A percentile compares a stretch with the other conserved stretches of the same genome.
These are phyloP conservation scores for Syzygium oleosum DNA, from an alignment of 345 rosid genomes.

Conservation along the genomic window DNA sequence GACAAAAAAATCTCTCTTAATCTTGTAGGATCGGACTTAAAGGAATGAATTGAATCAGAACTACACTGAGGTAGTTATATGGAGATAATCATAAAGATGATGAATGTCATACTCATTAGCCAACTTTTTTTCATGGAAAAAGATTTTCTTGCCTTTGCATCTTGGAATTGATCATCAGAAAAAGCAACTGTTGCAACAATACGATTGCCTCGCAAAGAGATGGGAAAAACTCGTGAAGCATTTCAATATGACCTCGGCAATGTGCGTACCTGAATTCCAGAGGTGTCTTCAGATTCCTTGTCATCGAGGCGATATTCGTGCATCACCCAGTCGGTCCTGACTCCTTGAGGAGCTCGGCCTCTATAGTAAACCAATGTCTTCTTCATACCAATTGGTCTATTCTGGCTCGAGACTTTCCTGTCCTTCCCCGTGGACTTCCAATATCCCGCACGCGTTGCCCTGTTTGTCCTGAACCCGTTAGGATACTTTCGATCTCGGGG, in stretches of 20 bases:
- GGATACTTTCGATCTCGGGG: conserved; percentile 91
- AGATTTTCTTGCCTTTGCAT: not conserved
- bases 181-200: not conserved
- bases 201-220: not conserved
- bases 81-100: not conserved
- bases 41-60: not conserved
- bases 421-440: conserved; percentile 96
- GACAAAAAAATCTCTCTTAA: not conserved
- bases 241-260: not conserved
- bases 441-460: conserved; percentile 84
- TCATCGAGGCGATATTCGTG: conserved; percentile 93
- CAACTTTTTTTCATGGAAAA: not conserved
- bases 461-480: conserved; percentile 78
- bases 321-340: conserved; percentile 91
- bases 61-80: not conserved
- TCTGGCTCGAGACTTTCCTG: conserved; percentile 56
- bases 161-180: not conserved
- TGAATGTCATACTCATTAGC: not conserved
- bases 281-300: conserved; percentile 66
- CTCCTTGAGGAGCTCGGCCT: conserved; percentile 93
- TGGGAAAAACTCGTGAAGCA: not conserved
- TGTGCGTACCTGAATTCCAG: conserved; percentile 67
- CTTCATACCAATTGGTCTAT: conserved; percentile 83
- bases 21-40: not conserved
- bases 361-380: conserved; percentile 82